These are phyloP conservation scores for Rubia peregrina DNA, from an alignment of 305 asterid genomes.

Conservation along the genomic window DNA sequence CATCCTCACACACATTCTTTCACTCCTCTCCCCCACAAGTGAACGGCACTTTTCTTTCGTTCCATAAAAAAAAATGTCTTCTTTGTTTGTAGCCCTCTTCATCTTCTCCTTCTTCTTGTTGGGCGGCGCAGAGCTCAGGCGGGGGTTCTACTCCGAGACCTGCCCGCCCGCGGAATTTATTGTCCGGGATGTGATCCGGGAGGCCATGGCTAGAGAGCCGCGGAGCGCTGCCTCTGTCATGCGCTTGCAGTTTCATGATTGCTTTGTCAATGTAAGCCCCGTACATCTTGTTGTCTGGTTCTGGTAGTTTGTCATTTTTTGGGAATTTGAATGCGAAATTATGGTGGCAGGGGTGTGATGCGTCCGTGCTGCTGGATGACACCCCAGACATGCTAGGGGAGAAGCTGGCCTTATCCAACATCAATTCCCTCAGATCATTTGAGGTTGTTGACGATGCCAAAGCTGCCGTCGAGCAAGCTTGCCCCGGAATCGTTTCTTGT, in stretches of 20 bases:
- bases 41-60: neutral
- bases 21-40: neutral
- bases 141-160: constrained; percentile 41
- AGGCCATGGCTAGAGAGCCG: constrained; percentile 57
- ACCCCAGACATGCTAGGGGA: constrained; percentile 65
- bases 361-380: constrained; percentile 77
- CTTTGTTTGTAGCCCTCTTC: constrained; percentile 22
- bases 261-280: constrained; percentile 66
- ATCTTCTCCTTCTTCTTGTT: constrained; percentile 18
- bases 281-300: constrained; percentile 14
- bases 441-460: constrained; percentile 69
- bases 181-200: constrained; percentile 42
- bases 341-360: constrained; percentile 72
- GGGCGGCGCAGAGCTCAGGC: constrained; percentile 32
- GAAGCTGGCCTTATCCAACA: constrained; percentile 60
- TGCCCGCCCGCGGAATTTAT: constrained; percentile 68
- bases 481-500: constrained; percentile 80
- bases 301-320: neutral
- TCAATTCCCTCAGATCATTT: constrained; percentile 64
- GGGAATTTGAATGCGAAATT: neutral
- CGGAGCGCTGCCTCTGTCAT: constrained; percentile 81
- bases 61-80: constrained; percentile 27
- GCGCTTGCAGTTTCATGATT: constrained; percentile 95
- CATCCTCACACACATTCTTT: neutral
- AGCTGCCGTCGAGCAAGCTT: constrained; percentile 50